Evolutionary conservation across 2,329 filamentous ascomycete species (phyloP).

Genomic region (Raffaelea ambrosiae): DNA sequence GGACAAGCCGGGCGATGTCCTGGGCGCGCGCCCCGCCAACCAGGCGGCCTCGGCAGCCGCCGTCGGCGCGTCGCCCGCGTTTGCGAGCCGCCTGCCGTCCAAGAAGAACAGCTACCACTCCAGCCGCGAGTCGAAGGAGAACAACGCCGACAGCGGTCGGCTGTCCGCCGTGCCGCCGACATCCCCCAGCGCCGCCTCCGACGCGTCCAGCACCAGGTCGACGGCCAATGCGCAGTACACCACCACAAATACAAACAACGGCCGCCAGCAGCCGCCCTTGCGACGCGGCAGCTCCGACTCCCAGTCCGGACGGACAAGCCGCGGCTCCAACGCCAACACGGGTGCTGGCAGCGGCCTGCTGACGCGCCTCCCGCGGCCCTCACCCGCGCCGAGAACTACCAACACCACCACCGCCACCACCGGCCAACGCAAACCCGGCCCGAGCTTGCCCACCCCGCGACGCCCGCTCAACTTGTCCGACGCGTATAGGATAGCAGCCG

Average conservation of each 20-base stretch:
- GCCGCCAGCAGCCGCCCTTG: slow-evolving; percentile 1
- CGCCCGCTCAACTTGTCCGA: slow-evolving; percentile 32
- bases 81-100: slow-evolving; percentile 6
- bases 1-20: not conserved
- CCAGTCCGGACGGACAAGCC: not conserved
- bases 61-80: slow-evolving; percentile 1
- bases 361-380: slow-evolving; percentile 22
- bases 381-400: slow-evolving; percentile 13
- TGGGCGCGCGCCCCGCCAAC: not conserved
- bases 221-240: too few relatives aligned
- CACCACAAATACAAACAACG: not conserved
- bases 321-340: slow-evolving; percentile 1
- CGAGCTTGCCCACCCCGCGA: slow-evolving; percentile 9
- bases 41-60: too few relatives aligned
- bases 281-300: slow-evolving; percentile 5
- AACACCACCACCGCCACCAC: slow-evolving; percentile 3
- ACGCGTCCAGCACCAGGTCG: slow-evolving; percentile 3
- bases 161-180: not conserved
- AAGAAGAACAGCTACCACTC: slow-evolving; percentile 11
- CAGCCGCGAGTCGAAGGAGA: slow-evolving; percentile 6
- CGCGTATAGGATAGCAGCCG: slow-evolving; percentile 30
- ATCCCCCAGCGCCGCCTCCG: slow-evolving; percentile 8
- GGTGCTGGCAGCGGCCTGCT: slow-evolving; percentile 4
- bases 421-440: not conserved
- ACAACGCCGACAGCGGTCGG: not conserved